Evolutionary conservation across 1,284 basidiomycete genomes (phyloP).

Genomic region (Ustilago loliicola): DNA sequence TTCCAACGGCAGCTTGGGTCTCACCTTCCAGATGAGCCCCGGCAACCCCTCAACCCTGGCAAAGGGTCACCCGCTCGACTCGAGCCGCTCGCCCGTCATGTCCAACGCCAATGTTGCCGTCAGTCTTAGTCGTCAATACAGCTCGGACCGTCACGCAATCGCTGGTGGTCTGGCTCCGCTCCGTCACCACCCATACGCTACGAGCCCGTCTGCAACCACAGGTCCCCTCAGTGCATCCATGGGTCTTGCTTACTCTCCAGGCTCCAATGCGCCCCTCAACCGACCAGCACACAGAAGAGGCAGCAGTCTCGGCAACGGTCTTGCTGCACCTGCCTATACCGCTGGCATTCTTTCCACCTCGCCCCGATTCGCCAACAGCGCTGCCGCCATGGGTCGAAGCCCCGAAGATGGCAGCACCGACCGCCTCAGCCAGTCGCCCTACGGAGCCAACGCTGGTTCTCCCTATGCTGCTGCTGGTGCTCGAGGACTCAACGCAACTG

Average conservation of each 20-base stretch:
- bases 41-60: conserved; percentile 36
- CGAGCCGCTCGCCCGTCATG: conserved; percentile 38
- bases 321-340: conserved; percentile 42
- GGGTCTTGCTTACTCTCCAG: conserved; percentile 58
- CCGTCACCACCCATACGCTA: conserved; percentile 60
- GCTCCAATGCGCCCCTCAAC: conserved; percentile 53
- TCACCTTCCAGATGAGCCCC: conserved; percentile 58
- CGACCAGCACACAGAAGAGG: conserved; percentile 48
- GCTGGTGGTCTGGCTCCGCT: conserved; percentile 32
- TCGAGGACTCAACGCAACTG: conserved; percentile 35
- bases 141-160: conserved; percentile 50
- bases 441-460: conserved; percentile 38
- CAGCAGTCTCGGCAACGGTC: conserved; percentile 56
- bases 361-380: conserved; percentile 40
- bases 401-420: conserved; percentile 29
- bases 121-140: conserved; percentile 57
- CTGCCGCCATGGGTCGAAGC: conserved; percentile 18
- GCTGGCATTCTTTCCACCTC: conserved; percentile 52
- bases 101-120: conserved; percentile 31
- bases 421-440: conserved; percentile 43
- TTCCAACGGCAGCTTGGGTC: conserved; percentile 46
- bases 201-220: conserved; percentile 50
- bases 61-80: conserved; percentile 45
- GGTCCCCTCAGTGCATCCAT: conserved; percentile 56
- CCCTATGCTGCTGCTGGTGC: conserved; percentile 34